Base-by-base conservation (phyloP, 306 rosid genomes). In the Castanea sativa region DNA sequence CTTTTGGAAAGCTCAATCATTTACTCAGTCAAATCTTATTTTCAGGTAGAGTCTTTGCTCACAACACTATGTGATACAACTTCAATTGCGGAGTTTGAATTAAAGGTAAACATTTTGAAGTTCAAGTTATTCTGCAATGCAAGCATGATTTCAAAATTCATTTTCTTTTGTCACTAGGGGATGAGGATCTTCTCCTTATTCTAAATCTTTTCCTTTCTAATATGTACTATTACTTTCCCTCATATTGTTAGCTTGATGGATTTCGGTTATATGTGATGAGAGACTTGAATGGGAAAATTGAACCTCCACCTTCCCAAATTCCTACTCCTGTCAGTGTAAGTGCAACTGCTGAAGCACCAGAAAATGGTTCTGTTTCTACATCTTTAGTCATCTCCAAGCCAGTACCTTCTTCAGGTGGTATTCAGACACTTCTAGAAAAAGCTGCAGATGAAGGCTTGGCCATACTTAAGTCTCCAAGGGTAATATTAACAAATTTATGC, bases 381-480 rank as follows among this genome's bases (percentile, higher is more conserved):
- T 85, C 95, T 11, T 81, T 94, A 87, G 92, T 91, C 77, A 25
- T 91, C 75, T 79, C 55, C 0, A 88, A 86, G 81, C 78, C 84
- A 21, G 71, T 45, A 57, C 70, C 84, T 71, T 87, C 87, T 87
- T 75, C 92, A 25, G 58, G 74, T 38, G 81, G 83, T 43, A 65
- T 85, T 75, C 88, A 85, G 82, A 76, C 83, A 64, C 81, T 90
- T 76, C 64, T 94, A 60, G 89, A 92, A 76, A 92, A 75, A 73
- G 96, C 98, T 69, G 90, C 91, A 12, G 97, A 92, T 78, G 97
- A 87, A 75, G 99, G 99, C 77, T 83, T 95, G 85, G 92, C 86
- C 30, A 81, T 95, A 85, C 84, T 95, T 84, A 64, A 5, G 25
- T 92, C 97, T 83, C 99, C 99, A 41, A 84, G 41, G 90, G 99